Evolutionary conservation across 2,329 filamentous ascomycete species (phyloP).

Genomic region (Venturia aucupariae): DNA sequence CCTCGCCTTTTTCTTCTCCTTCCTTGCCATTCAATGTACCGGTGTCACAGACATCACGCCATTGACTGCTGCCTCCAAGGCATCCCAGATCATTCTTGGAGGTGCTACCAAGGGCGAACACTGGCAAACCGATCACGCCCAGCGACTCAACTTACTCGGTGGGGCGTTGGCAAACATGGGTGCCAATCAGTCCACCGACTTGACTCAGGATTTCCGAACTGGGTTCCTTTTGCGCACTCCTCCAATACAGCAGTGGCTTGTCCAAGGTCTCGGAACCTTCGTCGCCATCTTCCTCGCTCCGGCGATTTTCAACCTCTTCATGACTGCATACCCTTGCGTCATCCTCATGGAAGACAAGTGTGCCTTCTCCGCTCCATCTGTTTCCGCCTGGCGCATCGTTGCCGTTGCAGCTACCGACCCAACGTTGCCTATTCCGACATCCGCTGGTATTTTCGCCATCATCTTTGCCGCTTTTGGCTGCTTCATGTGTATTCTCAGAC

Average conservation of each 20-base stretch:
- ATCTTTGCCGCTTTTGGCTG: conserved; percentile 45
- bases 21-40: conserved; percentile 52
- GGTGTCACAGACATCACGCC: conserved; percentile 54
- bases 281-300: conserved; percentile 59
- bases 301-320: conserved; percentile 59
- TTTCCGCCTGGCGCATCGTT: conserved; percentile 57
- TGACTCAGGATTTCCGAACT: conserved; percentile 57
- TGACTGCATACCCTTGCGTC: conserved; percentile 60
- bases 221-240: conserved; percentile 59
- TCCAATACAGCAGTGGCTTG: conserved; percentile 56
- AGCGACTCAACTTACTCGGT: conserved; percentile 57
- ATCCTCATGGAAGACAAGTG: conserved; percentile 42
- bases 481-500: conserved; percentile 43
- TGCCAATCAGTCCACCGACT: conserved; percentile 41
- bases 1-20: conserved; percentile 52
- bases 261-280: conserved; percentile 53
- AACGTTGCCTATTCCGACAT: conserved; percentile 44
- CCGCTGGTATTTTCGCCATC: conserved; percentile 49
- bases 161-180: conserved; percentile 35
- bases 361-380: conserved; percentile 53
- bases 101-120: conserved; percentile 50
- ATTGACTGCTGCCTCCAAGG: conserved; percentile 57
- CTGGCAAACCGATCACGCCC: conserved; percentile 43
- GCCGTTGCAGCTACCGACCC: conserved; percentile 53
- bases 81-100: conserved; percentile 59